These are phyloP conservation scores for Sherardia arvensis DNA, from an alignment of 257 asterid genomes.

Conservation along the genomic window DNA sequence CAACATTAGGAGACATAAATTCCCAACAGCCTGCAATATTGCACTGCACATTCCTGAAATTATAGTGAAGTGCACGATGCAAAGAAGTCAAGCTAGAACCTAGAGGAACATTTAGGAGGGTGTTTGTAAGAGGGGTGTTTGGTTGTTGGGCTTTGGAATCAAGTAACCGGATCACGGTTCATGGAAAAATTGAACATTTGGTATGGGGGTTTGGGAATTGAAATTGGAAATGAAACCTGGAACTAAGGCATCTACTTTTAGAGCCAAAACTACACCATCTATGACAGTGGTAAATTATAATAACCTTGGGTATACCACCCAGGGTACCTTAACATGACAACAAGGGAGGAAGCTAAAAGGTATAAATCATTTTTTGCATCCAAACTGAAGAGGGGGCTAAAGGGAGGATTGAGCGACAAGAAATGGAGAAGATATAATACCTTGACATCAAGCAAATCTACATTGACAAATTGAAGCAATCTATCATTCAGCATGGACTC, in stretches of 20 bases:
- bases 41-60: neutral
- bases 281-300: no score
- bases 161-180: no score
- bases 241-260: no score
- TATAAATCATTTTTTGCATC: neutral
- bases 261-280: neutral
- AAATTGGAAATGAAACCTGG: no score
- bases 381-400: neutral
- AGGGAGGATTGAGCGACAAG: neutral
- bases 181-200: no score
- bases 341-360: neutral
- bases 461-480: constrained; percentile 82
- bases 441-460: constrained; percentile 95
- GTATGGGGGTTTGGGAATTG: no score
- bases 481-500: constrained; percentile 92
- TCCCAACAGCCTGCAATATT: no score
- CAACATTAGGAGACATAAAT: neutral
- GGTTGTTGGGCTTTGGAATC: no score
- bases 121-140: neutral
- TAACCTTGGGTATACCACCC: no score
- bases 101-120: neutral
- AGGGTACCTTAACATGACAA: neutral
- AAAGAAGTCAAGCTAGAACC: neutral
- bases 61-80: neutral
- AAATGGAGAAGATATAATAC: constrained; percentile 29